Evolutionary conservation across 768 basidiomycete genomes (phyloP), one percentile per base, ranked within the genome.

Genomic region (Rhodosporidiobolus odoratus): DNA sequence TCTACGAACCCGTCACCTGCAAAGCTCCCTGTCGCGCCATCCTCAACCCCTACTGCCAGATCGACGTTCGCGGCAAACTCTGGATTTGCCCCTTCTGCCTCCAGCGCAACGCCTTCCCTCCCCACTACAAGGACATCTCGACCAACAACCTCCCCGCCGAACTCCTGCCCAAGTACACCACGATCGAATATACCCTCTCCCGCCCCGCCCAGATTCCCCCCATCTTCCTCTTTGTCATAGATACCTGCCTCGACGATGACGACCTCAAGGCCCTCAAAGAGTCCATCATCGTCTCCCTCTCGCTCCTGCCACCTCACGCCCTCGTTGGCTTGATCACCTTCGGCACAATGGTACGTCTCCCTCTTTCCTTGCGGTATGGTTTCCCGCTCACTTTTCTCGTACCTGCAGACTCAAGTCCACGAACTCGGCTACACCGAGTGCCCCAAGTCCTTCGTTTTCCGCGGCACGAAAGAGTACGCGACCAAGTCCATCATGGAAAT

Each of bases 1-100:
- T 97, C 69, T 99, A 99, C 79, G 96, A 98, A 79, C 96, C 96
- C 19, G 94, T 99, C 47, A 94, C 95, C 12, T 99, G 96, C 84
- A 99, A 98, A 82, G 89, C 92, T 30, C 89, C 92, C 2, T 99
- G 96, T 84, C 89, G 95, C 72, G 96, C 94, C 40, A 91, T 99
- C 76, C 84, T 99, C 71, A 99, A 99, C 76, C 53, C 56, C 41
- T 77, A 32, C 79, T 98, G 96, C 80, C 95, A 97, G 84, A 94
- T 99, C 78, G 96, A 98, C 82, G 92, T 97, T 73, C 87, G 96
- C 77, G 95, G 90, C 76, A 98, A 98, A 81, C 86, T 99, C 62
- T 99, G 96, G 96, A 99, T 98, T 75, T 99, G 96, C 78, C 96
- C 96, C 7, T 98, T 99, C 83, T 99, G 96, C 82, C 84, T 99